Evolutionary conservation across 768 basidiomycete species (phyloP).

Genomic region (Multifurca ochricompacta): DNA sequence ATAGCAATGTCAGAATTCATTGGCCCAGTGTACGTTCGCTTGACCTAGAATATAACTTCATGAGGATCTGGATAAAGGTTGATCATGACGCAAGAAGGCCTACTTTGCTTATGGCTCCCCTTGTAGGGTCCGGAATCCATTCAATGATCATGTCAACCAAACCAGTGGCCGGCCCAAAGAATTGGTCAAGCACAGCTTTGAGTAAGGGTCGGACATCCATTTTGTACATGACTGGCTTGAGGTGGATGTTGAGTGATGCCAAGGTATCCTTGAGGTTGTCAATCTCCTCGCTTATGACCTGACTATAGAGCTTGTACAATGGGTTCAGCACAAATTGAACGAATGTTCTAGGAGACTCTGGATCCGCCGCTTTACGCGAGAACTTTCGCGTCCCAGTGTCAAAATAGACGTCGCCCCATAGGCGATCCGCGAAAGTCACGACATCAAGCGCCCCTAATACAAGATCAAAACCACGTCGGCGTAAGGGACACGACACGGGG

Average conservation of each 20-base stretch:
- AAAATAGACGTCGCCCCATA: constrained; percentile 99
- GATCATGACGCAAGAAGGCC: not conserved
- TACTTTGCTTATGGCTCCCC: constrained; percentile 55
- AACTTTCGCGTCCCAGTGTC: constrained; percentile 81
- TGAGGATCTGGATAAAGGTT: constrained; percentile 1
- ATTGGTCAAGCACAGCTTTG: constrained; percentile 90
- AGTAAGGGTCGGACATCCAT: constrained; percentile 96
- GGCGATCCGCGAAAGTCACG: constrained; percentile 75
- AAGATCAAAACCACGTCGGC: not conserved
- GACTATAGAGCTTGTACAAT: constrained; percentile 92
- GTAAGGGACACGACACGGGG: not conserved
- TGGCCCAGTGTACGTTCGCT: constrained; percentile 83
- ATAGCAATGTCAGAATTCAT: constrained; percentile 70
- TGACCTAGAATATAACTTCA: constrained; percentile 40
- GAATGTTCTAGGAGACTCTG: constrained; percentile 76
- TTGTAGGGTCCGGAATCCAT: constrained; percentile 77
- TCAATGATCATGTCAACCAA: constrained; percentile 89
- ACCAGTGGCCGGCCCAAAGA: constrained; percentile 87
- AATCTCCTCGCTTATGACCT: constrained; percentile 90
- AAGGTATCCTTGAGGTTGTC: constrained; percentile 82
- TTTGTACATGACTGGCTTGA: constrained; percentile 94
- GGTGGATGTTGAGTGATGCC: constrained; percentile 62
- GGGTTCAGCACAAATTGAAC: constrained; percentile 96
- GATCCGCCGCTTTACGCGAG: constrained; percentile 72
- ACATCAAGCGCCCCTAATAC: constrained; percentile 66